phyloP scores from a whole-genome alignment of 169 alveolate species.

The Plasmodium adleri region DNA sequence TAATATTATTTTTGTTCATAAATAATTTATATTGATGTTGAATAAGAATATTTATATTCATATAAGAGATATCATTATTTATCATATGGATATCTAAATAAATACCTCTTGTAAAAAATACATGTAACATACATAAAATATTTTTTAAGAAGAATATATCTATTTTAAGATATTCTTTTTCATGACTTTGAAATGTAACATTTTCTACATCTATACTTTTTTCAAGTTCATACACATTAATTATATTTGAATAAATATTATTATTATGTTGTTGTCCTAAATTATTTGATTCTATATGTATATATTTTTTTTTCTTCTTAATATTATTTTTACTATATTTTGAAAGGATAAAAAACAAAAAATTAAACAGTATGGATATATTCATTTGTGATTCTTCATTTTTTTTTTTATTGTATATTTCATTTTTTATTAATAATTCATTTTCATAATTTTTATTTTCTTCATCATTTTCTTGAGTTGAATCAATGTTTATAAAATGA shows the following conservation, averaged over 20 bases:
- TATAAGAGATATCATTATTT: conserved; percentile 27
- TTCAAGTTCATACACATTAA: conserved; percentile 60
- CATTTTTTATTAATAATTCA: conserved; percentile 22
- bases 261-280: not conserved
- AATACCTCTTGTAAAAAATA: conserved; percentile 17
- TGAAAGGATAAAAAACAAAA: conserved; percentile 54
- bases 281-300: not conserved
- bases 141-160: conserved; percentile 56
- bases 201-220: conserved; percentile 40
- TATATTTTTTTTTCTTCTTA: not conserved
- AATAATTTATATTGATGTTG: conserved; percentile 23
- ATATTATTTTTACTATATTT: conserved; percentile 43
- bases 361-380: conserved; percentile 46
- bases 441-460: conserved; percentile 18
- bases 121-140: conserved; percentile 58
- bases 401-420: conserved; percentile 6
- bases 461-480: not conserved
- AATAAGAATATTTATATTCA: conserved; percentile 11
- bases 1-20: not conserved
- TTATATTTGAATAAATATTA: conserved; percentile 26
- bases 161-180: conserved; percentile 56
- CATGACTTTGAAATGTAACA: conserved; percentile 66
- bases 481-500: not conserved
- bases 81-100: conserved; percentile 20
- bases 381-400: conserved; percentile 10